Evolutionary conservation across 1,284 basidiomycete species (phyloP).

Genomic region (Fomitiporia mediterranea): DNA sequence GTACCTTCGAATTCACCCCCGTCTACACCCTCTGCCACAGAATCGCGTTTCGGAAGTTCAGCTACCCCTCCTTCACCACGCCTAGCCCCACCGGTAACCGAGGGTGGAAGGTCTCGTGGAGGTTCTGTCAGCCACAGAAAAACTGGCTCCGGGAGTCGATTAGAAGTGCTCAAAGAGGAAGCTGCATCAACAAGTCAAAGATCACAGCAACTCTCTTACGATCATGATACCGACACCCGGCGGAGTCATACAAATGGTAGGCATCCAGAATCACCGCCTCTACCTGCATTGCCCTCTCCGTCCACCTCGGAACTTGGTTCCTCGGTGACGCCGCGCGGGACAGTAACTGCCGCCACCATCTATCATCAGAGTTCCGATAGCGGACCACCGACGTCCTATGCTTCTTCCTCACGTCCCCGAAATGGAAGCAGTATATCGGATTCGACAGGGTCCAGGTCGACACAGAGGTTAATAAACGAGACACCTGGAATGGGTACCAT

Average conservation of each 20-base stretch:
- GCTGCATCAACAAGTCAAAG: conserved; percentile 29
- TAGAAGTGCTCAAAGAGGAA: conserved; percentile 62
- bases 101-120: conserved; percentile 36
- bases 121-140: conserved; percentile 49
- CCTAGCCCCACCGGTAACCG: conserved; percentile 12
- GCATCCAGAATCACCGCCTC: conserved; percentile 15
- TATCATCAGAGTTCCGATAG: not conserved
- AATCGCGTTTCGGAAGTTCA: conserved; percentile 28
- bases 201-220: conserved; percentile 25
- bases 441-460: conserved; percentile 5
- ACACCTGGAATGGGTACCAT: conserved; percentile 63
- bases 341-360: not conserved
- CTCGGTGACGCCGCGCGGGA: conserved; percentile 35
- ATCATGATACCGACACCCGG: conserved; percentile 25
- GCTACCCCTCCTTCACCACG: conserved; percentile 16
- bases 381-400: conserved; percentile 25
- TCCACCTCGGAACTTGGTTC: conserved; percentile 5
- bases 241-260: conserved; percentile 1
- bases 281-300: conserved; percentile 20
- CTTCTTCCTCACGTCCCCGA: conserved; percentile 44
- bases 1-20: conserved; percentile 26
- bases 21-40: conserved; percentile 28
- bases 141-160: conserved; percentile 50
- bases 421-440: conserved; percentile 27
- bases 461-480: conserved; percentile 48